Conservation (phyloP, 2,329 filamentous ascomycete species). For the Purpureocillium lavendulum region DNA sequence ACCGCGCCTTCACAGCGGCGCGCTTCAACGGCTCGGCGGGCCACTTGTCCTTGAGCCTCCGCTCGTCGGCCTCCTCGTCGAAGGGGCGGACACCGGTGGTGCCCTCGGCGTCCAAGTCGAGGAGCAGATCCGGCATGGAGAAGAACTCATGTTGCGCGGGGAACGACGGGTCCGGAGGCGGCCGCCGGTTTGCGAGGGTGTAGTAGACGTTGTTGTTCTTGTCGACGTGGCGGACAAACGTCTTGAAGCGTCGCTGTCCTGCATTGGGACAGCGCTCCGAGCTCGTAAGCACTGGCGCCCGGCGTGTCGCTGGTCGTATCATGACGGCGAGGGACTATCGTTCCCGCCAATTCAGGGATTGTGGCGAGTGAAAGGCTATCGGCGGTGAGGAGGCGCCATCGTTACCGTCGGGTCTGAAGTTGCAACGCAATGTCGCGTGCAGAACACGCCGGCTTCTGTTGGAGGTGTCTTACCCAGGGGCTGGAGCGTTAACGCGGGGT, state of each 20-base stretch:
- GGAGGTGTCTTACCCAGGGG: not conserved
- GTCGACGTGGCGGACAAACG: conserved; percentile 14
- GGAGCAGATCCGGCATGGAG: conserved; percentile 31
- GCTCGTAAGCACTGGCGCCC: conserved; percentile 6
- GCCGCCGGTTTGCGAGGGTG: conserved; percentile 12
- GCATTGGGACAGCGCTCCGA: conserved; percentile 2
- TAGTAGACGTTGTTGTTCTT: conserved; percentile 18
- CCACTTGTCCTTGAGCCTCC: conserved; percentile 21
- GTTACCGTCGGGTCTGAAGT: not conserved
- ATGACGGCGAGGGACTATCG: conserved; percentile 5
- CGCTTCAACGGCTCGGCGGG: conserved; percentile 10
- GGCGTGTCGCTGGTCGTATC: conserved; percentile 8
- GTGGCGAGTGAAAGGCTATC: not conserved
- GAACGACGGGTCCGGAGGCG: conserved; percentile 3
- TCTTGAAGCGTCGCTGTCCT: conserved; percentile 11
- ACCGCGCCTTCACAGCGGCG: conserved; percentile 13
- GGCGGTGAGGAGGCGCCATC: not conserved
- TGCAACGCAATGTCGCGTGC: too few species aligned
- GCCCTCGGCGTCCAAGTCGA: conserved; percentile 45
- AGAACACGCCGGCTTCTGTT: too few species aligned
- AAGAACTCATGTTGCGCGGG: conserved; percentile 21
- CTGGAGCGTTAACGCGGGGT: not conserved
- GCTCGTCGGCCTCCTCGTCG: conserved; percentile 25
- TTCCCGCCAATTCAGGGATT: too few species aligned
- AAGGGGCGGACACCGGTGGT: conserved; percentile 32